Evolutionary conservation across 2,329 filamentous ascomycete species (phyloP).

Genomic region (Sordariomycetes sp.): DNA sequence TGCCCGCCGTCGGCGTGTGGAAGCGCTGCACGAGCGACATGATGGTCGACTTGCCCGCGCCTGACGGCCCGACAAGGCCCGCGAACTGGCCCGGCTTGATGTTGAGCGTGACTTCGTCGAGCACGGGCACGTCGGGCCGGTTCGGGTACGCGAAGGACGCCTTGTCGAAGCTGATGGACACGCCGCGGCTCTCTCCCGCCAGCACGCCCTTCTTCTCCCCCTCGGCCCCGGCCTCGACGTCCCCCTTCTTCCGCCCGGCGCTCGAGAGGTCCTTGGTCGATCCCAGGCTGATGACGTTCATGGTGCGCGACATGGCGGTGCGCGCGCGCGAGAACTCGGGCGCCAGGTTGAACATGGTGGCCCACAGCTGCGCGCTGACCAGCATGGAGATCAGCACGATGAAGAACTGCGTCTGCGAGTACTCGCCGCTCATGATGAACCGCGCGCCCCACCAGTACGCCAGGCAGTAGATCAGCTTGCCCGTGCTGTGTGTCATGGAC

Average conservation of each 20-base stretch:
- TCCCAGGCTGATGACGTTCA: conserved; percentile 36
- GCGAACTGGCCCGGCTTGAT: conserved; percentile 50
- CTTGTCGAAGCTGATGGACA: conserved; percentile 42
- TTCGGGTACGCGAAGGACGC: conserved; percentile 58
- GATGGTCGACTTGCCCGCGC: conserved; percentile 58
- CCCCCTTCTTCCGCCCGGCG: conserved; percentile 13
- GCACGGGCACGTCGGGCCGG: conserved; percentile 44
- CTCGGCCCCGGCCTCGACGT: conserved; percentile 27
- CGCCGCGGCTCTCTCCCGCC: conserved; percentile 18
- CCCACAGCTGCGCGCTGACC: conserved; percentile 62
- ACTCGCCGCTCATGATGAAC: conserved; percentile 55
- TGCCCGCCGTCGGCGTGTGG: conserved; percentile 30
- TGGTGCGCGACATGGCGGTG: conserved; percentile 47
- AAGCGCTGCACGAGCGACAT: conserved; percentile 43
- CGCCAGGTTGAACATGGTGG: conserved; percentile 64
- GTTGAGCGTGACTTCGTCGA: conserved; percentile 43
- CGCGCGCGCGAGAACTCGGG: conserved; percentile 63
- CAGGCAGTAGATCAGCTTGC: conserved; percentile 62
- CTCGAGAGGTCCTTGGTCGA: conserved; percentile 10
- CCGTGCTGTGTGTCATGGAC: conserved; percentile 47
- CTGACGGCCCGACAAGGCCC: conserved; percentile 55
- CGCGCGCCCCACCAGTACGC: conserved; percentile 74
- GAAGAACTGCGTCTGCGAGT: conserved; percentile 59
- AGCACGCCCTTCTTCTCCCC: conserved; percentile 9
- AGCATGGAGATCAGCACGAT: conserved; percentile 63